Evolutionary conservation across 176 grass and related monocot genomes (phyloP), one percentile per base, ranked within the genome.

Genomic region (Aegilops sharonensis): DNA sequence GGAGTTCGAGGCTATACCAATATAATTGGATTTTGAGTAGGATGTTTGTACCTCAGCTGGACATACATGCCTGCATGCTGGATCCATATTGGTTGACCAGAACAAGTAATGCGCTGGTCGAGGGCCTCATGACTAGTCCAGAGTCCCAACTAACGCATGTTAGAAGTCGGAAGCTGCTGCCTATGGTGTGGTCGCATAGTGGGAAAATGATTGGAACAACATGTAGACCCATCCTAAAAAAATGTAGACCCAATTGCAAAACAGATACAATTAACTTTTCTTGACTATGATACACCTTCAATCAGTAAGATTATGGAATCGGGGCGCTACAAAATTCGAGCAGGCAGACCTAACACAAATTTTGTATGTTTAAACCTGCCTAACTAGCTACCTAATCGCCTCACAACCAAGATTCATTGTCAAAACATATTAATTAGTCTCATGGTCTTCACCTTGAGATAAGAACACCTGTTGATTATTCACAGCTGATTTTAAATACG

Each of bases 101-200:
- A 75, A 31, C 12, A 18, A 52, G n/a, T 35, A 52, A 52, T 69
- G 43, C 48, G 13, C 14, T 75, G 23, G 37, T 60, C 13, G 17
- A 77, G 10, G 43, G 67, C 47, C 18, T 74, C n/a, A 52, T 14
- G 43, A 52, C 43, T 52, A 31, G 42, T 75, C 72, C 32, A 9
- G 10, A 5, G 8, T 21, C 67, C 32, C 81, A 89, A 89, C 67
- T 8, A 89, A 89, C 75, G 24, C 54, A 31, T 64, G 67, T 72
- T 84, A 79, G 31, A 73, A 40, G 23, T 43, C 56, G 72, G 69
- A 30, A 45, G 23, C 6, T 12, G 36, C 21, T 4, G 32, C 54
- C 11, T 3, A 52, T 31, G 43, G 40, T 50, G 24, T 45, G 42
- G 17, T 10, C 29, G 43, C 72, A 75, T 75, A 17, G 35, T 75